A percentile compares a stretch with the other conserved stretches of the same genome.
Conservation (phyloP, 257 asterid genomes). For the Scutellaria barbata region DNA sequence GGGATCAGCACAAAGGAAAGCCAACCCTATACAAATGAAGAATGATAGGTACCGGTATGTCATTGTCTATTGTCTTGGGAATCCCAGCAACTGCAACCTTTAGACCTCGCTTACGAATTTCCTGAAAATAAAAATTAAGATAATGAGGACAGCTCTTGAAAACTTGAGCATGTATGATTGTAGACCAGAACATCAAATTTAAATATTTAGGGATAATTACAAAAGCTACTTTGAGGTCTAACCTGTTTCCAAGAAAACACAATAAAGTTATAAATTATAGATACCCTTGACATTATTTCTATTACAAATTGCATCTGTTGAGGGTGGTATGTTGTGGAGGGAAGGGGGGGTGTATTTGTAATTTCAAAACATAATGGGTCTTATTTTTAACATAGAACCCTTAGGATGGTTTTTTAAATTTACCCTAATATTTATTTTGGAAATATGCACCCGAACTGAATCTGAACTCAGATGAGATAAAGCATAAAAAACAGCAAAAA, state of each 20-base stretch:
- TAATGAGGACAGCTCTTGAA: constrained; percentile 22
- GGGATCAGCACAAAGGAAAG: background rate
- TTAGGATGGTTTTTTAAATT: too few relatives aligned
- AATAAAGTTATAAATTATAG: too few relatives aligned
- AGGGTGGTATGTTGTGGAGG: too few relatives aligned
- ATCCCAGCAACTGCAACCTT: constrained; percentile 86
- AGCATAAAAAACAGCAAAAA: background rate
- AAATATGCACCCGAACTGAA: constrained; percentile 16
- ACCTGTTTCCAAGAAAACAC: too few relatives aligned
- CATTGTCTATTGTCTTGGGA: constrained; percentile 96
- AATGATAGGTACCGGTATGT: constrained; percentile 72
- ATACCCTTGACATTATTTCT: too few relatives aligned
- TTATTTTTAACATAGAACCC: too few relatives aligned
- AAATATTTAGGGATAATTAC: background rate
- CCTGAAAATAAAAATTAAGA: constrained; percentile 52
- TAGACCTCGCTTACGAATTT: constrained; percentile 80
- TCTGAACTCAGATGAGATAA: background rate
- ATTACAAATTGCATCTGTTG: too few relatives aligned
- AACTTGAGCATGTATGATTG: background rate
- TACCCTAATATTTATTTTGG: background rate
- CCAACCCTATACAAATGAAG: constrained; percentile 25
- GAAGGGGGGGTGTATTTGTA: too few relatives aligned
- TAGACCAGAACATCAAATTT: constrained; percentile 8
- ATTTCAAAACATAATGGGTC: too few relatives aligned
- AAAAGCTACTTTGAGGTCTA: too few relatives aligned